Evolutionary conservation across 106 monocot genomes (phyloP), one percentile per base, ranked within the genome.

Genomic region (Allium cepa): DNA sequence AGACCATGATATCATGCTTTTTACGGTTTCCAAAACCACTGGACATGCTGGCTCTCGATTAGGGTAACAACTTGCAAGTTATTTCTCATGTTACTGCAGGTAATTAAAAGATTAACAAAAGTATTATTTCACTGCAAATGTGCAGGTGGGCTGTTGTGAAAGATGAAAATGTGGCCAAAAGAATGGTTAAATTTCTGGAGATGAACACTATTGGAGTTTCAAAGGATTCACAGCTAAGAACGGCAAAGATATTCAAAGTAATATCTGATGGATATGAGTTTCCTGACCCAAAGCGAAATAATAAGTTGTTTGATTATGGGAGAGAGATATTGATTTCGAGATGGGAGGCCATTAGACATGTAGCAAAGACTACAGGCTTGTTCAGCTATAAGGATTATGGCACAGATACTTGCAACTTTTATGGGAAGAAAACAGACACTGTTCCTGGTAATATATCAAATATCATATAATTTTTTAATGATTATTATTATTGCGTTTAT

Each of bases 201-300:
- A 72, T 92, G 49, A 88, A 86, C 80, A 84, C 88, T 9, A 92
- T 97, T 8, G 96, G 96, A 7, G 92, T 97, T 7, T 89, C 86
- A 7, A 97, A 92, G 80, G 96, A 92, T 58, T 97, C 97, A 5
- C 92, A 97, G 57, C 70, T 87, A 14, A 81, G 96, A 13, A 91
- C 92, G 0, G 92, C 88, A 0, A 83, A 77, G 72, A 80, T 97
- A 14, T 77, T 97, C 11, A 74, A 76, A 47, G 80, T 80, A 3
- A 60, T 92, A 47, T 83, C 86, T 0, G 82, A 88, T 63, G 73
- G 74, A 9, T 84, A 92, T 60, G 87, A 97, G 71, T 27, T 55
- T 27, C 60, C 70, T 3, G 53, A 17, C 17, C 2, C 72, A 0
- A 59, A 50, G 0, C 17, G 11, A 0, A 14, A 47, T 0, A 46